Base-by-base conservation (phyloP, 169 alveolate species). In the Cryptosporidium viatorum region DNA sequence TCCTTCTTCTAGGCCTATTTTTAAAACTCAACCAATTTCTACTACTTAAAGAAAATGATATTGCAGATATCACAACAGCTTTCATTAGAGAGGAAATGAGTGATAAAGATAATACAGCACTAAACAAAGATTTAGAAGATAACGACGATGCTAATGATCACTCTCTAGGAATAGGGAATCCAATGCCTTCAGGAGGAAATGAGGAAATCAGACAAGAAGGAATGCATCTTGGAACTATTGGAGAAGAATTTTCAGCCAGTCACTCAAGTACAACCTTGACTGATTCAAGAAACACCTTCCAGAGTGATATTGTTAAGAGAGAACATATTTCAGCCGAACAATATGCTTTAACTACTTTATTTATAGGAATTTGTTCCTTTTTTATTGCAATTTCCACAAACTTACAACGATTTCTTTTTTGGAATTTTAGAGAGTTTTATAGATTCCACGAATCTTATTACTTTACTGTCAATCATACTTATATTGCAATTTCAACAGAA, bases 261-360 rank as follows among this genome's bases (percentile, higher is more conserved):
- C 89, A 80, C 16, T 62, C 89, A 37, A 45, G 70, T 62, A 55
- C 37, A 6, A 65, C 80, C 3, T 67, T 29, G 5, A 65, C 89
- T 1, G 75, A 80, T n/a, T 80, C 89, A 6, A 59, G 75, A 80
- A 65, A 80, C 12, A 62, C 89, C n/a, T 80, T 80, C 43, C 89
- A 80, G 39, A 80, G 65, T 48, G 74, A 80, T 59, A 80, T 80
- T 23, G 62, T 80, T 10, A 65, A 80, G 18, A 80, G 70, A 37
- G 89, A 80, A 45, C 89, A 80, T 10, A 80, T 80, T 62, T 62
- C 89, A 58, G 75, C 75, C 21, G 89, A 80, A 33, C 69, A 80
- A 21, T 80, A 80, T 43, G 89, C 89, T 10, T 18, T 37, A 35
- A 45, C 59, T 8, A 80, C 89, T 39, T 65, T 80, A 21, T 80